These are phyloP conservation scores for Leptodontidium sp. DNA, from an alignment of 2,329 filamentous ascomycete genomes.

Conservation along the genomic window DNA sequence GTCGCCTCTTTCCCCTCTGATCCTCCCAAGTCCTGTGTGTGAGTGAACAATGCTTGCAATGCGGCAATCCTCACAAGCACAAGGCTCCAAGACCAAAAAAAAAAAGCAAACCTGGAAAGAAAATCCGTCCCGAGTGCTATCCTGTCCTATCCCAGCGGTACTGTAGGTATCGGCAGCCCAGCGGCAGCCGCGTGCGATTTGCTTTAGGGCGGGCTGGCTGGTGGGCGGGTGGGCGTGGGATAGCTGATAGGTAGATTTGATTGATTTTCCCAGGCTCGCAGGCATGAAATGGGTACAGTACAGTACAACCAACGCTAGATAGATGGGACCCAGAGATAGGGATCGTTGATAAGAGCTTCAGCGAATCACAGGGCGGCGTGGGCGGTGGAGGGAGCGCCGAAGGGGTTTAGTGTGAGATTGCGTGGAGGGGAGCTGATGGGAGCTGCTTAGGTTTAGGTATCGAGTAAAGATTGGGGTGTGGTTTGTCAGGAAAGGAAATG, in stretches of 20 bases:
- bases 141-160: not conserved
- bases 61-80: not conserved
- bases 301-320: not conserved
- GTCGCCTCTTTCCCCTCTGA: constrained; percentile 8
- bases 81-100: not conserved
- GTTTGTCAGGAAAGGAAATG: not conserved
- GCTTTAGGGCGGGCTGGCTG: not conserved
- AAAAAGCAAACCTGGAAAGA: not conserved
- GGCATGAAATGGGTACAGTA: too few species aligned
- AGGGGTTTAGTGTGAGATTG: constrained; percentile 8
- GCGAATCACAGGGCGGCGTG: constrained; percentile 19
- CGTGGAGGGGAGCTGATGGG: not conserved
- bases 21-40: too few species aligned
- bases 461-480: constrained; percentile 21
- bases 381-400: not conserved
- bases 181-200: constrained; percentile 9
- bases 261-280: too few species aligned
- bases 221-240: too few species aligned
- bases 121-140: not conserved
- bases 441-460: constrained; percentile 26
- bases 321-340: constrained; percentile 20
- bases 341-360: constrained; percentile 30
- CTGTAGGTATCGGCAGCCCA: not conserved
- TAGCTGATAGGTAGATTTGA: not conserved
- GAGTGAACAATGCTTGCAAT: not conserved